Evolutionary conservation across 2,329 filamentous ascomycete genomes (phyloP).

Genomic region (Teratosphaeria gauchensis): DNA sequence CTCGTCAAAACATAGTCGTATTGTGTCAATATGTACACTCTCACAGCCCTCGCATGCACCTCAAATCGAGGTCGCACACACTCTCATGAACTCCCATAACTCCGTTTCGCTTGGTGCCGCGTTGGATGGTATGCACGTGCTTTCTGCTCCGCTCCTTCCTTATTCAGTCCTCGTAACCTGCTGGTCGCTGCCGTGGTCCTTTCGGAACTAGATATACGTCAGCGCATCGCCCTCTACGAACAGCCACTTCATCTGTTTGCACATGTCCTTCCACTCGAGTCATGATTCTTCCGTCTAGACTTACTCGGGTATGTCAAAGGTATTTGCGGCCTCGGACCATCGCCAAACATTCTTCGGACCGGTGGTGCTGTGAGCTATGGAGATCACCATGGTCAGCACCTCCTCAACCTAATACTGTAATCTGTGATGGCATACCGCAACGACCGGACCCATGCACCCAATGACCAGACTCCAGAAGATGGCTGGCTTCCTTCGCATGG

Average conservation of each 20-base stretch:
- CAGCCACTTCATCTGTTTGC: not conserved
- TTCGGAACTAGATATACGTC: slow-evolving; percentile 34
- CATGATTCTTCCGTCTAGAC: slow-evolving; percentile 29
- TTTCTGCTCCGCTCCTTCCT: not conserved
- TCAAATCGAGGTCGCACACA: not conserved
- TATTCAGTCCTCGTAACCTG: slow-evolving; percentile 37
- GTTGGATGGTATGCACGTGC: not conserved
- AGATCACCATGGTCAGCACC: slow-evolving; percentile 2
- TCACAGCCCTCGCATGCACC: not conserved
- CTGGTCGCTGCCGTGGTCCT: slow-evolving; percentile 35
- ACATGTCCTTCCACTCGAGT: not conserved
- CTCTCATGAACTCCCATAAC: not conserved
- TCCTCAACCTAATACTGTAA: not conserved
- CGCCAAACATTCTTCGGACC: slow-evolving; percentile 61
- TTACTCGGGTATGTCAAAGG: slow-evolving; percentile 89
- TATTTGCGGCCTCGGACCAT: slow-evolving; percentile 60
- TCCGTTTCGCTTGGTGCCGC: not conserved
- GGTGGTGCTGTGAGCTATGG: slow-evolving; percentile 55
- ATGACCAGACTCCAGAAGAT: slow-evolving; percentile 81
- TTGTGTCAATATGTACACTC: not conserved
- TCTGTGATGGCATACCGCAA: slow-evolving; percentile 37
- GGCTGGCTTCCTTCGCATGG: slow-evolving; percentile 76
- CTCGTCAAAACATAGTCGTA: not conserved
- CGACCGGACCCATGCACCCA: slow-evolving; percentile 61
- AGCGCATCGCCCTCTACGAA: not conserved